phyloP scores from a whole-genome alignment of 1,284 basidiomycete genomes.

The Cystobasidium sp. region DNA sequence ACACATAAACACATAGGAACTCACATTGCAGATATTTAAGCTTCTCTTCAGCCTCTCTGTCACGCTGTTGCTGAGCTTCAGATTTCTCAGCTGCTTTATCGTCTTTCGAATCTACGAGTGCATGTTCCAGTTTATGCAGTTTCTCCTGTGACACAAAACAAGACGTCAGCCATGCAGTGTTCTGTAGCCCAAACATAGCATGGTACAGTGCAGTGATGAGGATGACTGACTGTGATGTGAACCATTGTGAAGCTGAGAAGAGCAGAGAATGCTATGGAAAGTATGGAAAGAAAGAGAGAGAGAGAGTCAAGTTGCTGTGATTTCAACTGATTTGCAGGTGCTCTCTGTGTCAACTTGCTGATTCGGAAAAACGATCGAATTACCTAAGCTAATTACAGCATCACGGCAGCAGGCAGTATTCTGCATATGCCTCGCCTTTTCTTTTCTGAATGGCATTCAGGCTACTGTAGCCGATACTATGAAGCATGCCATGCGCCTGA shows the following conservation, averaged over 20 bases:
- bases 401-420: too few species aligned
- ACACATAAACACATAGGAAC: not conserved
- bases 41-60: slow-evolving; percentile 23
- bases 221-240: not conserved
- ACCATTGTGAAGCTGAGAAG: not conserved
- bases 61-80: slow-evolving; percentile 6
- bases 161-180: not conserved
- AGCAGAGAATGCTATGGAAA: not conserved
- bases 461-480: too few species aligned
- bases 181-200: not conserved
- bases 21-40: slow-evolving; percentile 17
- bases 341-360: too few species aligned
- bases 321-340: too few species aligned
- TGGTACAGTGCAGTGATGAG: not conserved
- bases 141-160: slow-evolving; percentile 15
- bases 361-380: too few species aligned
- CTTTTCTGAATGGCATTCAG: too few species aligned
- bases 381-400: too few species aligned
- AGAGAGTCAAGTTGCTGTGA: not conserved
- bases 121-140: slow-evolving; percentile 25
- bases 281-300: slow-evolving; percentile 1
- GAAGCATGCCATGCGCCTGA: too few species aligned
- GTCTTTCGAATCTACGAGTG: slow-evolving; percentile 20
- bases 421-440: too few species aligned
- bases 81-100: slow-evolving; percentile 9